Evolutionary conservation across 176 grass and related monocot species (phyloP).

Genomic region (Triticum dicoccoides): DNA sequence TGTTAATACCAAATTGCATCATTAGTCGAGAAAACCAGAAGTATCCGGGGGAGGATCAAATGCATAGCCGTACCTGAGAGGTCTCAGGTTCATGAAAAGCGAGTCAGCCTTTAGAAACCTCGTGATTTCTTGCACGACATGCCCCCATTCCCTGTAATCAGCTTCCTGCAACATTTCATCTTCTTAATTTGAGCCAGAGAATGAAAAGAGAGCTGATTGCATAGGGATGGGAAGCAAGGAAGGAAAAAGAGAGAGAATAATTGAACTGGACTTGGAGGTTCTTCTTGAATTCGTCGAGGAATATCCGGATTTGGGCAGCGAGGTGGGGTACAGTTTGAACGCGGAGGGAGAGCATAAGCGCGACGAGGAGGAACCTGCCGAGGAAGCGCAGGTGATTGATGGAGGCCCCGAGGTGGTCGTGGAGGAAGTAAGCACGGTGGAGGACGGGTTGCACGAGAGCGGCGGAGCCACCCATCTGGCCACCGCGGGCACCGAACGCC

Average conservation of each 20-base stretch:
- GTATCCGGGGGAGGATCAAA: constrained; percentile 50
- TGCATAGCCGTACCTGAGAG: constrained; percentile 75
- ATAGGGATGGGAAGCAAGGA: background rate
- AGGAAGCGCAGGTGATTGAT: constrained; percentile 84
- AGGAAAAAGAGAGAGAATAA: background rate
- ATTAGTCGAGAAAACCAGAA: no score
- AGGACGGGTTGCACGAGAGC: constrained; percentile 41
- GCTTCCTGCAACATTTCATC: constrained; percentile 45
- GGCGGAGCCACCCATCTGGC: no score
- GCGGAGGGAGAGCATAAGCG: constrained; percentile 62
- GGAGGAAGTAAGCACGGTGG: constrained; percentile 71
- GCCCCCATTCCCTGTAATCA: constrained; percentile 84
- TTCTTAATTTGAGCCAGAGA: background rate
- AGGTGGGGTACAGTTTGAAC: constrained; percentile 50
- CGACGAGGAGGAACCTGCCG: constrained; percentile 14
- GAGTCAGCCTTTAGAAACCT: constrained; percentile 81
- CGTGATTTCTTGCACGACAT: constrained; percentile 62
- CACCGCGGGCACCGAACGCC: no score
- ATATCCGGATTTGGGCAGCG: constrained; percentile 34
- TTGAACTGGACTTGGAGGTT: constrained; percentile 42
- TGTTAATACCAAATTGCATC: no score
- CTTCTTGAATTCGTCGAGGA: constrained; percentile 72
- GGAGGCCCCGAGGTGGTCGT: constrained; percentile 41
- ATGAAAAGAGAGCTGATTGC: background rate
- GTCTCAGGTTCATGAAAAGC: constrained; percentile 78